phyloP scores from a whole-genome alignment of 164 flowering plant genomes.

The Aristolochia contorta region DNA sequence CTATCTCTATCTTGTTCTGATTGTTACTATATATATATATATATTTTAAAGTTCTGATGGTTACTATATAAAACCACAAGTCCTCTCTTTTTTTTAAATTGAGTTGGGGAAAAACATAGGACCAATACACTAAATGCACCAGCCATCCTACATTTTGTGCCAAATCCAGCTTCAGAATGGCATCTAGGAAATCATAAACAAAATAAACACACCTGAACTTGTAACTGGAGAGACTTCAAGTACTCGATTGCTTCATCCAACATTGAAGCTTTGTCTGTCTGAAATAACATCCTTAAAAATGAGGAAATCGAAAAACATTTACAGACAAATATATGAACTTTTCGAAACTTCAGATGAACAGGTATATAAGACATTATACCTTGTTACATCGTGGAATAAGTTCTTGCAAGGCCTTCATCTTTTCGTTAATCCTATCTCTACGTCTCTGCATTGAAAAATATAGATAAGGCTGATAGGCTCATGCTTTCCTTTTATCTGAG shows the following conservation, averaged over 20 bases:
- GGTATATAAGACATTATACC: conserved; percentile 22
- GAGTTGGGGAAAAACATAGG: no score
- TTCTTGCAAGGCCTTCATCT: conserved; percentile 94
- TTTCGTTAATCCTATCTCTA: conserved; percentile 94
- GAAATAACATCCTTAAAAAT: conserved; percentile 6
- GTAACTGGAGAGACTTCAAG: conserved; percentile 83
- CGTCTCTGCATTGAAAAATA: conserved; percentile 50
- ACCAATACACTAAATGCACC: no score
- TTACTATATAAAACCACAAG: no score
- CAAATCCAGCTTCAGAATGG: no score
- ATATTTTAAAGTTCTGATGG: no score
- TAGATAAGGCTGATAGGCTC: background rate
- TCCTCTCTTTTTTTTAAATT: no score
- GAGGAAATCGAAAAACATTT: background rate
- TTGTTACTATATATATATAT: no score
- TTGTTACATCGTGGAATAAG: conserved; percentile 93
- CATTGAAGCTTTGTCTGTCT: conserved; percentile 98
- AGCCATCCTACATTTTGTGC: no score
- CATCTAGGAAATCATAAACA: background rate
- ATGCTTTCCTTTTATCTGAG: no score
- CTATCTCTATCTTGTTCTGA: no score
- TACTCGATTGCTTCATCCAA: conserved; percentile 93
- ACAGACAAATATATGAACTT: background rate
- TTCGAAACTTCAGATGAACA: background rate
- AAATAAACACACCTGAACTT: conserved; percentile 64